Percentiles rank a stretch among this genome's conserved stretches.
Evolutionary conservation across 805 yeast genomes (phyloP).

Genomic region (Candida pseudofarinosa): DNA sequence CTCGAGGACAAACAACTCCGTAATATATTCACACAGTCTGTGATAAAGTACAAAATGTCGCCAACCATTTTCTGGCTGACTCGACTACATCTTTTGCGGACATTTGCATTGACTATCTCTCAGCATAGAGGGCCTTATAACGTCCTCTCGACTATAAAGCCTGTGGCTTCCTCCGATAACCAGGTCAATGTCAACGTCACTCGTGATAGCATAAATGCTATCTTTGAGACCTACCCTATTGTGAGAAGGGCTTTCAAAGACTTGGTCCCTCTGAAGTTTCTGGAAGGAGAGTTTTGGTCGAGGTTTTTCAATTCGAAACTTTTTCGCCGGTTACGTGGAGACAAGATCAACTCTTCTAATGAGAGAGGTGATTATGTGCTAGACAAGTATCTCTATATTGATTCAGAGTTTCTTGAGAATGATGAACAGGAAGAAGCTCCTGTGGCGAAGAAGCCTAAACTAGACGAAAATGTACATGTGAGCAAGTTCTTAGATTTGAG

Average conservation of each 20-base stretch:
- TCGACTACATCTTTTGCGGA: slow-evolving; percentile 71
- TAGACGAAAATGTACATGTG: slow-evolving; percentile 31
- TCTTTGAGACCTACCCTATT: slow-evolving; percentile 89
- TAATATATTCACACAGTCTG: slow-evolving; percentile 81
- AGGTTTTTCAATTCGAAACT: slow-evolving; percentile 88
- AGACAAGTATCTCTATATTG: slow-evolving; percentile 76
- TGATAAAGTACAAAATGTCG: slow-evolving; percentile 69
- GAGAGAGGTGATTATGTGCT: slow-evolving; percentile 81
- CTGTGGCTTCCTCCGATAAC: slow-evolving; percentile 89
- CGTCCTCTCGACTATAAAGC: slow-evolving; percentile 88
- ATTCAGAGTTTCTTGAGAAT: slow-evolving; percentile 49
- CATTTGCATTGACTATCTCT: slow-evolving; percentile 77
- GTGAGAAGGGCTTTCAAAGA: slow-evolving; percentile 87
- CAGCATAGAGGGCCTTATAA: slow-evolving; percentile 93
- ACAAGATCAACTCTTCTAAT: slow-evolving; percentile 60
- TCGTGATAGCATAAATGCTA: slow-evolving; percentile 82
- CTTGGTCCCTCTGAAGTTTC: slow-evolving; percentile 73
- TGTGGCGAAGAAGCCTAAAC: slow-evolving; percentile 32
- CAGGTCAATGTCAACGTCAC: slow-evolving; percentile 91
- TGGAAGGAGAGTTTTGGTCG: slow-evolving; percentile 95
- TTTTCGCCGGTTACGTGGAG: slow-evolving; percentile 86
- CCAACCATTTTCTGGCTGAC: slow-evolving; percentile 87
- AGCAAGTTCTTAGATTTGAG: slow-evolving; percentile 71
- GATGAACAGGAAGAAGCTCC: slow-evolving; percentile 26
- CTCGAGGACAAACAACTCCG: slow-evolving; percentile 65